phyloP scores from a whole-genome alignment of 768 basidiomycete species.

The Boletus fagicola region DNA sequence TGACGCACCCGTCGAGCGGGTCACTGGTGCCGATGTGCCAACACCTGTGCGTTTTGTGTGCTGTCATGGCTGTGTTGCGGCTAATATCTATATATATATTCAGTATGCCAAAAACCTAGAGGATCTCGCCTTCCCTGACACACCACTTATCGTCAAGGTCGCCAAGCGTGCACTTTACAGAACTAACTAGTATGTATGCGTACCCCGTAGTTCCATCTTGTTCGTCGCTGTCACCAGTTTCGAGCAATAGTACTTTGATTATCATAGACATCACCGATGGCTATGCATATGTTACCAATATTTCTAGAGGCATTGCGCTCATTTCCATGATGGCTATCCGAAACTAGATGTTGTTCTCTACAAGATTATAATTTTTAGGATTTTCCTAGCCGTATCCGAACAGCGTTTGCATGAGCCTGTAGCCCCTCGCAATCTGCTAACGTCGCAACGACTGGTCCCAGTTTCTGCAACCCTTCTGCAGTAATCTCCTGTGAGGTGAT shows the following conservation, averaged over 20 bases:
- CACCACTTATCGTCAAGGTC: slow-evolving; percentile 87
- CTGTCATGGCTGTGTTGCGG: slow-evolving; percentile 7
- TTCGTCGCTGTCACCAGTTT: slow-evolving; percentile 12
- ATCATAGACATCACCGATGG: slow-evolving; percentile 20
- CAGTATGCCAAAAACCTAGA: slow-evolving; percentile 93
- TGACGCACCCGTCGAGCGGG: slow-evolving; percentile 95
- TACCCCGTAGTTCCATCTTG: slow-evolving; percentile 9
- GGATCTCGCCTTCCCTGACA: slow-evolving; percentile 90
- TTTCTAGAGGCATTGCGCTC: slow-evolving; percentile 9
- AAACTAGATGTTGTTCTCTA: background rate
- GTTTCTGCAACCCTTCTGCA: slow-evolving; percentile 61
- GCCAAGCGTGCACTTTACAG: slow-evolving; percentile 91
- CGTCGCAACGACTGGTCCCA: slow-evolving; percentile 87
- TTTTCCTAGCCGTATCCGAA: slow-evolving; percentile 68
- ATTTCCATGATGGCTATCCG: background rate
- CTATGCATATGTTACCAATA: slow-evolving; percentile 13
- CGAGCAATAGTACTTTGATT: slow-evolving; percentile 17
- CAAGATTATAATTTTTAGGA: slow-evolving; percentile 2
- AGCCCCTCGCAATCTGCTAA: slow-evolving; percentile 95
- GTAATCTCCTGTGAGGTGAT: slow-evolving; percentile 97
- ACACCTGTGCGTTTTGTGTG: slow-evolving; percentile 69
- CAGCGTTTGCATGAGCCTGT: slow-evolving; percentile 94
- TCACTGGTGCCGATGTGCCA: slow-evolving; percentile 96
- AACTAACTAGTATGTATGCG: slow-evolving; percentile 56
- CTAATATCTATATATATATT: slow-evolving; percentile 11